Evolutionary conservation across 1,139 yeast genomes (phyloP).

Genomic region (Lodderomyces metapsilosis): DNA sequence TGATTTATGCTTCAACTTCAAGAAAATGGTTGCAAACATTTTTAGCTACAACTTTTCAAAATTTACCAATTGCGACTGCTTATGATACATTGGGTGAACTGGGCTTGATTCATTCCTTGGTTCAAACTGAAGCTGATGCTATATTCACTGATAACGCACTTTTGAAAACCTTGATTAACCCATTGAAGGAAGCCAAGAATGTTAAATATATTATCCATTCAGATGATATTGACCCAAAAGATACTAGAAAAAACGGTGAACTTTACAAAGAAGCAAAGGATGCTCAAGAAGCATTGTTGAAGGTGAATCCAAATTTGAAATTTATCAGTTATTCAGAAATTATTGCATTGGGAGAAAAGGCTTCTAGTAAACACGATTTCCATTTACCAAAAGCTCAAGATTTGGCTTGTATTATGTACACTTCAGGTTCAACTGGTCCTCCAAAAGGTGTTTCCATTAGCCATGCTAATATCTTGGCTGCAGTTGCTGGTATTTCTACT

Average conservation of each 20-base stretch:
- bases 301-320: slow-evolving; percentile 73
- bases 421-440: slow-evolving; percentile 96
- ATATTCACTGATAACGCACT: slow-evolving; percentile 81
- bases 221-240: slow-evolving; percentile 59
- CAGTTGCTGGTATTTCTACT: slow-evolving; percentile 76
- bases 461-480: slow-evolving; percentile 77
- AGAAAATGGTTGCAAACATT: slow-evolving; percentile 90
- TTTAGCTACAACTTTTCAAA: slow-evolving; percentile 72
- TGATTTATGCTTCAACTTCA: slow-evolving; percentile 83
- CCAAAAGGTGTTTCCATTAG: slow-evolving; percentile 95
- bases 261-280: slow-evolving; percentile 53
- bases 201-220: slow-evolving; percentile 71
- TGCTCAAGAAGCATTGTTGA: slow-evolving; percentile 57
- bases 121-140: slow-evolving; percentile 75
- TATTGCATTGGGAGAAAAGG: slow-evolving; percentile 56
- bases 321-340: slow-evolving; percentile 68
- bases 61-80: slow-evolving; percentile 90
- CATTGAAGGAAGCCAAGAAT: slow-evolving; percentile 62
- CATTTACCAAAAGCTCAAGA: slow-evolving; percentile 69
- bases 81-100: slow-evolving; percentile 94
- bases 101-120: slow-evolving; percentile 84
- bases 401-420: slow-evolving; percentile 91
- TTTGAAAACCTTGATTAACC: slow-evolving; percentile 63
- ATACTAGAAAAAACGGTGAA: slow-evolving; percentile 63
- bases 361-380: slow-evolving; percentile 35